Base-by-base conservation (phyloP, 192 early-diverging fungal genomes). In the Backusella circina region DNA sequence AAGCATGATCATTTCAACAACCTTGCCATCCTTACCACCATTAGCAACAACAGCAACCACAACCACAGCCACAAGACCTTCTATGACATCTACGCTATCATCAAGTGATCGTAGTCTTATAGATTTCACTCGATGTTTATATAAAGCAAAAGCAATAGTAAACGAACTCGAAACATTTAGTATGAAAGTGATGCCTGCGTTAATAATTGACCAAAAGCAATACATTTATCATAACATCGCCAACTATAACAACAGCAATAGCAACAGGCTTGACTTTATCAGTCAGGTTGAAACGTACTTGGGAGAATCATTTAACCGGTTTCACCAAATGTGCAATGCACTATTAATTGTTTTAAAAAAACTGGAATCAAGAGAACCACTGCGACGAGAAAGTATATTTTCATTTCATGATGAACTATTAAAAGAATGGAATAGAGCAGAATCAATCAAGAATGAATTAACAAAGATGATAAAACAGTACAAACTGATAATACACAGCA, bases 71-170 rank as follows among this genome's bases (percentile, higher is more conserved):
- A 5, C 54, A 61, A 61, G 54, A 13, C 26, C 54, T 23, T 28
- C 54, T 12, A 61, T 61, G 23, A 0, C 69, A 70, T 70, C 69
- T 5, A 70, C 39, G 30, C 39, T 70, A n/a, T 70, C 69, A 47
- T 13, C 36, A 13, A 41, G 36, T 10, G 73, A 74, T 35, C 73
- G 64, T 26, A 67, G 36, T 23, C 73, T 78, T 31, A 73, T 78
- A 2, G 71, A 78, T 15, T 78, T 78, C n/a, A 61, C 71, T 30
- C 76, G 76, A 3, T 78, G 76, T 38, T 50, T 78, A 51, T 73
- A 72, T 35, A 72, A 69, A 67, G 71, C 65, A 3, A 78, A 78
- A 37, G 26, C 70, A 5, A 54, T 78, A 15, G 71, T 78, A 8
- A 66, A 69, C 31, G 71, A 78, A 18, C 36, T 78, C 0, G 44